Base-by-base conservation (phyloP, 1,284 basidiomycete genomes). In the Trichosporon inkin region DNA sequence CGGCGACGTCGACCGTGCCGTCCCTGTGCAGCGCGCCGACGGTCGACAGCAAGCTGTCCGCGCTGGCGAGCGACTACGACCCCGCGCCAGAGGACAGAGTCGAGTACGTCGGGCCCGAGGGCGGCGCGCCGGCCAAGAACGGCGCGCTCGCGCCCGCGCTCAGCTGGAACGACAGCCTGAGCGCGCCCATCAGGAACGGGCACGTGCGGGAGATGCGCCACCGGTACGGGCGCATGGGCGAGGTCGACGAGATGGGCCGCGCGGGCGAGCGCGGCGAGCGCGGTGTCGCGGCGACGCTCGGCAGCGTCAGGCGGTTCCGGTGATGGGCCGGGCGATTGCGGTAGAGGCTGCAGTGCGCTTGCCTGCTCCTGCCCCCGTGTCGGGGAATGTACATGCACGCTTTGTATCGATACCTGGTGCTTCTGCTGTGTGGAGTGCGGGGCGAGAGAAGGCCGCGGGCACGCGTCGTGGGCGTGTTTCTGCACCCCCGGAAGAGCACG, bases 11-110 rank as follows among this genome's bases (percentile, higher is more conserved):
- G 16, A 49, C 44, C 1, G 44, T 49, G 14, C 44, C 44, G 44
- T 49, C 44, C 22, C 44, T 49, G 24, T 49, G 44, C 44, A 49
- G 44, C 24, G 44, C 44, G 24, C 44, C 44, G 24, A 49, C 44
- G 28, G 19, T 49, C 16, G 44, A 49, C 24, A 49, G 44, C 44
- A 28, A 28, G 24, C 44, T 49, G 44, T 32, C 24, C 4, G 22
- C 44, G 44, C 44, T 24, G 22, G 16, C 44, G 24, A 49, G 44
- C 24, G 44, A 49, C 13, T 38, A 36, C 35, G 13, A 36, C 35
- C 35, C 13, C 11, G 36, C 36, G 16, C 13, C 36, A 4, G 36
- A 38, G 36, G 36, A 13, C 36, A 5, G 6, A 13, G 11, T n/a
- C 36, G 36, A 38, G 36, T 13, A 38, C 36, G 13, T 13, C 36